Percentiles rank a stretch among this genome's conserved stretches.
Conservation (phyloP, 2,329 filamentous ascomycete species). For the Arthrinium puccinioides region DNA sequence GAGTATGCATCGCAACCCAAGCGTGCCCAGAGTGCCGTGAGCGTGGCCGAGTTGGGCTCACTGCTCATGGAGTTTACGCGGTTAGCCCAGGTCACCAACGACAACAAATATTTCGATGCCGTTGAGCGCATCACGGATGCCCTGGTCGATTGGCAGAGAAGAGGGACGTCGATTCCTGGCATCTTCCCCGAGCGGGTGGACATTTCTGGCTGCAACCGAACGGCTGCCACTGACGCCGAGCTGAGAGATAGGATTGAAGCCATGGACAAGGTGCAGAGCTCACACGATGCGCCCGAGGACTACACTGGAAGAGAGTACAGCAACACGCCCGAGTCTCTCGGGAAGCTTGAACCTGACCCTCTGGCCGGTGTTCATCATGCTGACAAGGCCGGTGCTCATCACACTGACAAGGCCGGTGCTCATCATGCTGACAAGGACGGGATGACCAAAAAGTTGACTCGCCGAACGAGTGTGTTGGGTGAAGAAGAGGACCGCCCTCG, state of each 20-base stretch:
- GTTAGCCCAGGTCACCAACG: slow-evolving; percentile 74
- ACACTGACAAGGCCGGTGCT: background rate
- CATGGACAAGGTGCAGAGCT: background rate
- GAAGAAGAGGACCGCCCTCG: slow-evolving; percentile 3
- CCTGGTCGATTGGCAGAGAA: slow-evolving; percentile 66
- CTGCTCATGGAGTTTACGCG: slow-evolving; percentile 85
- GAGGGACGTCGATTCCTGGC: slow-evolving; percentile 62
- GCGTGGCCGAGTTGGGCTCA: slow-evolving; percentile 64
- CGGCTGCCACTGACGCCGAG: slow-evolving; percentile 32
- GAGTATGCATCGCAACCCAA: slow-evolving; percentile 55
- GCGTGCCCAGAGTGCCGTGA: slow-evolving; percentile 47
- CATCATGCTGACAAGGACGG: background rate
- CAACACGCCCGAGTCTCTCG: background rate
- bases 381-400: background rate
- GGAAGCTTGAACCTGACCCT: background rate
- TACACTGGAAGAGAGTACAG: slow-evolving; percentile 3
- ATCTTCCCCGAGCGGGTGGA: slow-evolving; percentile 76
- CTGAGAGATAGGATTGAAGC: background rate
- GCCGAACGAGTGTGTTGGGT: background rate
- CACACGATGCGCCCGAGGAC: background rate
- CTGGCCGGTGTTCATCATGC: background rate
- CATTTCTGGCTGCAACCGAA: slow-evolving; percentile 68
- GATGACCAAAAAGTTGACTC: background rate
- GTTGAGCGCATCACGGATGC: slow-evolving; percentile 78
- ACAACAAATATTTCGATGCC: slow-evolving; percentile 83